These are phyloP conservation scores for Eleusine indica DNA, from an alignment of 176 grass and related monocot species.

Conservation along the genomic window DNA sequence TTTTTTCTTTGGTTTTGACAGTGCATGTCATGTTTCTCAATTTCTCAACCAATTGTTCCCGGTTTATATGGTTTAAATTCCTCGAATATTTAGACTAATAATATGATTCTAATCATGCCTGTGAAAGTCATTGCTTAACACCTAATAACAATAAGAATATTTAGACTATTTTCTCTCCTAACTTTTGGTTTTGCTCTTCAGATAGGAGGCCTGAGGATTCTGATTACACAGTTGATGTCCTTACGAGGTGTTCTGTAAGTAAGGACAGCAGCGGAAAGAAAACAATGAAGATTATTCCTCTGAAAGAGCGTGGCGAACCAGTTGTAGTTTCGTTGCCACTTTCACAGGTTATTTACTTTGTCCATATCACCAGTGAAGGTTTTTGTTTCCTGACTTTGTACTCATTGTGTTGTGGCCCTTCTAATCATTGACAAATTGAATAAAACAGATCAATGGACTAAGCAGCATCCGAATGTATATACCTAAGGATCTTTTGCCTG, in stretches of 20 bases:
- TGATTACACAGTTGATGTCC: conserved; percentile 82
- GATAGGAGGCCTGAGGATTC: conserved; percentile 78
- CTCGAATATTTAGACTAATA: background rate
- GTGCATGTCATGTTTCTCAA: background rate
- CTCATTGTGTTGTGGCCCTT: background rate
- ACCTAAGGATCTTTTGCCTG: conserved; percentile 86
- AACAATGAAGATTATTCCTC: conserved; percentile 60
- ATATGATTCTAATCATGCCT: conserved; percentile 1
- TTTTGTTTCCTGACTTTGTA: conserved; percentile 12
- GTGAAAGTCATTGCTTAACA: conserved; percentile 2
- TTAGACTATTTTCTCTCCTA: conserved; percentile 1
- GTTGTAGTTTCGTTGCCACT: conserved; percentile 83
- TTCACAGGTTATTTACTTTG: conserved; percentile 64
- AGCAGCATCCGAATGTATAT: conserved; percentile 86
- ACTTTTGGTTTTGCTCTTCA: conserved; percentile 41
- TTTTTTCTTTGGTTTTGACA: background rate
- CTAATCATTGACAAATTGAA: conserved; percentile 41
- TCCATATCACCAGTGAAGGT: conserved; percentile 9
- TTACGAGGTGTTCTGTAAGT: conserved; percentile 73
- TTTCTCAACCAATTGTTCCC: background rate
- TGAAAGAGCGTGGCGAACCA: conserved; percentile 79
- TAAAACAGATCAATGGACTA: conserved; percentile 72
- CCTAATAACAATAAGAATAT: background rate
- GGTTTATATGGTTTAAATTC: conserved; percentile 26
- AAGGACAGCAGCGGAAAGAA: conserved; percentile 80